Conservation (phyloP, 2,329 filamentous ascomycete genomes). For the Aspergillus terreus region DNA sequence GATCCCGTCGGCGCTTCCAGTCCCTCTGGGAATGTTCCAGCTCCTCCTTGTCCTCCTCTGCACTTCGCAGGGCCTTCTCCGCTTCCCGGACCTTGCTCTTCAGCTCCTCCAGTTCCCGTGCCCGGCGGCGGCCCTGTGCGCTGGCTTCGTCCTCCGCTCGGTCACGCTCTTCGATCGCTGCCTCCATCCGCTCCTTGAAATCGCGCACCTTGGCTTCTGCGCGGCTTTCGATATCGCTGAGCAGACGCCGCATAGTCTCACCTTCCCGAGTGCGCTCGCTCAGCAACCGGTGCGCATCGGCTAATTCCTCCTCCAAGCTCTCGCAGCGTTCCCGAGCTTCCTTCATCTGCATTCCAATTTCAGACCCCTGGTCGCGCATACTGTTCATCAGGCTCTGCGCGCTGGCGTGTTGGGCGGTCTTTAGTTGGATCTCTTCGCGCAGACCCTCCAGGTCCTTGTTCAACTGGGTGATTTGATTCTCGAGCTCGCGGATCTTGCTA, state of each 20-base stretch:
- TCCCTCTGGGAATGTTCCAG: constrained; percentile 70
- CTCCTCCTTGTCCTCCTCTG: constrained; percentile 72
- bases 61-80: constrained; percentile 69
- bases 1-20: constrained; percentile 68
- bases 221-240: constrained; percentile 80
- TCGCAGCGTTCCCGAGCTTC: constrained; percentile 80
- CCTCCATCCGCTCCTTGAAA: constrained; percentile 82
- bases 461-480: constrained; percentile 68
- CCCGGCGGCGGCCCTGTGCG: constrained; percentile 68
- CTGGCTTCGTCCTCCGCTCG: constrained; percentile 87
- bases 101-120: constrained; percentile 82
- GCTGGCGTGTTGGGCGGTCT: constrained; percentile 78
- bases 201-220: constrained; percentile 80
- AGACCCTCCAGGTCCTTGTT: constrained; percentile 64
- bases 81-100: constrained; percentile 74
- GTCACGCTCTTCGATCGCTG: constrained; percentile 90
- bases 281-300: constrained; percentile 80
- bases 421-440: constrained; percentile 77
- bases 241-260: constrained; percentile 87
- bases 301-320: constrained; percentile 84
- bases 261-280: constrained; percentile 85
- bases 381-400: constrained; percentile 82
- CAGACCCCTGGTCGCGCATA: constrained; percentile 88
- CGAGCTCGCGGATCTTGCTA: constrained; percentile 65
- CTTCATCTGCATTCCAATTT: constrained; percentile 86